These are phyloP conservation scores for Aciculosporium take DNA, from an alignment of 2,329 filamentous ascomycete species.

Conservation along the genomic window DNA sequence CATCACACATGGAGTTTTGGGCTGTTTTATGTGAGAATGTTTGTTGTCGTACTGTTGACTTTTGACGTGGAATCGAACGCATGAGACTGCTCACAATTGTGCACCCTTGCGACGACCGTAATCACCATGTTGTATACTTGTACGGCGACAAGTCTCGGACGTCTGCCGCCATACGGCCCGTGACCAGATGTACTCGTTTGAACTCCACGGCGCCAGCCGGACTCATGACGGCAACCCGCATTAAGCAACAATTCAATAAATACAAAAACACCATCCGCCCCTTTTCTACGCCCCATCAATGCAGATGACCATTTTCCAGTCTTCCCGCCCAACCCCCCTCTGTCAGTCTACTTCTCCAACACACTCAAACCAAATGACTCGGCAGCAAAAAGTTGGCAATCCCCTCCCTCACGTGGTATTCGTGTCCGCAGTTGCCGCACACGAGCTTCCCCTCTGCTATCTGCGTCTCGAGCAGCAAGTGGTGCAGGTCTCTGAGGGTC, in stretches of 20 bases:
- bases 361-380: constrained; percentile 57
- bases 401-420: constrained; percentile 88
- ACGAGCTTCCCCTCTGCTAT: constrained; percentile 79
- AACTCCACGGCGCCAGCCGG: constrained; percentile 3
- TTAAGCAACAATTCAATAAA: not conserved
- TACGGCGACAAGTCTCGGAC: not conserved
- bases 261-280: not conserved
- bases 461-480: constrained; percentile 74
- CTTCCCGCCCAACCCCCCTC: too few species aligned
- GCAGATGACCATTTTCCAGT: too few species aligned
- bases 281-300: not conserved
- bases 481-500: constrained; percentile 64
- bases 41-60: not conserved
- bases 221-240: not conserved
- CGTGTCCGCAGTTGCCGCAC: constrained; percentile 82
- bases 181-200: not conserved
- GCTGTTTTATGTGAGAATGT: not conserved
- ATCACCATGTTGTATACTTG: too few species aligned
- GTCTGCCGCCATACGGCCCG: not conserved
- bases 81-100: not conserved
- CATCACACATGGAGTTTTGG: constrained; percentile 10
- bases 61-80: not conserved
- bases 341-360: not conserved
- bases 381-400: constrained; percentile 94
- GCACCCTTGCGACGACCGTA: not conserved